A percentile compares a stretch with the other conserved stretches of the same genome.
Evolutionary conservation across 2,329 filamentous ascomycete genomes (phyloP).

Genomic region (Fusarium sp.): DNA sequence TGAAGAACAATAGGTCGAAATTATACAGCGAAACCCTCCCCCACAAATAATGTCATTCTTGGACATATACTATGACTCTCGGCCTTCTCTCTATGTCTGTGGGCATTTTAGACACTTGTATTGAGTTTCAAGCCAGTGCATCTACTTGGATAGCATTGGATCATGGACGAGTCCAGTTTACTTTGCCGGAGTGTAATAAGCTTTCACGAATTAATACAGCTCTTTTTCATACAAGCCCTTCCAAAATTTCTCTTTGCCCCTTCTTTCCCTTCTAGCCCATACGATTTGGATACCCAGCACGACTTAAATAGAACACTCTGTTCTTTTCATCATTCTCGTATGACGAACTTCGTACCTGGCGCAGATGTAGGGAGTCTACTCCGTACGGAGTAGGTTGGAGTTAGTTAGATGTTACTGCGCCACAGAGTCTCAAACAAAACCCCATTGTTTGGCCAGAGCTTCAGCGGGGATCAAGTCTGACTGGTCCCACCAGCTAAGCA

Average conservation of each 20-base stretch:
- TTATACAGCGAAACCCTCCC: background rate
- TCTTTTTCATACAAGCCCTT: background rate
- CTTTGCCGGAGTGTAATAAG: background rate
- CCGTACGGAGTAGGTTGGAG: no score
- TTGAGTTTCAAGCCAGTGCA: background rate
- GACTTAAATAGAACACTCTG: background rate
- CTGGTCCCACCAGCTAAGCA: background rate
- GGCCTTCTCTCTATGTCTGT: no score
- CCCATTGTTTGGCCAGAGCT: constrained; percentile 27
- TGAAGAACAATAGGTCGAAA: background rate
- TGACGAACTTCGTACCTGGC: background rate
- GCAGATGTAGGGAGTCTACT: no score
- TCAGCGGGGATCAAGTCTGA: constrained; percentile 25
- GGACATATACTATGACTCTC: background rate
- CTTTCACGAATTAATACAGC: background rate
- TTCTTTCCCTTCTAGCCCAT: background rate
- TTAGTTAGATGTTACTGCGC: constrained; percentile 13
- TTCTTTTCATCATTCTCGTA: background rate
- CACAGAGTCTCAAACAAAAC: constrained; percentile 5
- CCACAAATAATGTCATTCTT: background rate
- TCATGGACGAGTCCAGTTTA: background rate
- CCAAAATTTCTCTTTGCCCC: background rate
- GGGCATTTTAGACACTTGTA: no score
- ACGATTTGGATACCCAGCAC: background rate
- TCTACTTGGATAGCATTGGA: background rate